A percentile compares a stretch with the other conserved stretches of the same genome.
phyloP scores from a whole-genome alignment of 768 basidiomycete species.

The Fomitopsis pulvina region DNA sequence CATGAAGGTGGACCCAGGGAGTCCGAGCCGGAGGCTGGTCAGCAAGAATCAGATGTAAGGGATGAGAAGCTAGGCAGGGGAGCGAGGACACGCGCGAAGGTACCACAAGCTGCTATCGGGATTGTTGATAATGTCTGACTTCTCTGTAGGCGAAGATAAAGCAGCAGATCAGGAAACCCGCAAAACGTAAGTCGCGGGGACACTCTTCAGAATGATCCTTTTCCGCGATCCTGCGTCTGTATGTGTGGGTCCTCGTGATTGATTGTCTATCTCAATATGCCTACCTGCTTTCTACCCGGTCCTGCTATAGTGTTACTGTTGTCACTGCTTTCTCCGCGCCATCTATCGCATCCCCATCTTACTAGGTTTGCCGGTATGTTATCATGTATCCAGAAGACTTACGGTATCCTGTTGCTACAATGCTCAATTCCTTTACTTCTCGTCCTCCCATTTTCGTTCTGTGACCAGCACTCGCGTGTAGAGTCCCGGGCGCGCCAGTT shows the following conservation, averaged over 20 bases:
- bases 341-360: neutral
- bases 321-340: neutral
- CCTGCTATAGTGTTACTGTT: neutral
- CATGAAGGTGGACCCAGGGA: slow-evolving; percentile 14
- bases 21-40: slow-evolving; percentile 14
- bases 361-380: neutral
- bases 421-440: too few relatives aligned
- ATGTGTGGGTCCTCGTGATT: neutral
- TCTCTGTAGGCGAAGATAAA: slow-evolving; percentile 22
- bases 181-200: slow-evolving; percentile 14
- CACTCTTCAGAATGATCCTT: slow-evolving; percentile 7
- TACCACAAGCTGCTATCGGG: slow-evolving; percentile 4
- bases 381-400: neutral
- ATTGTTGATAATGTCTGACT: neutral
- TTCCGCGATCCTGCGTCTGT: neutral
- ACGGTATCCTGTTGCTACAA: too few relatives aligned
- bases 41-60: slow-evolving; percentile 15
- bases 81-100: slow-evolving; percentile 29
- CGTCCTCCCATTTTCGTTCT: too few relatives aligned
- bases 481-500: too few relatives aligned
- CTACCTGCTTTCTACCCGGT: neutral
- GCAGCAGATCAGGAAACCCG: slow-evolving; percentile 18
- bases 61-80: slow-evolving; percentile 23
- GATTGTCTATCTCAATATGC: neutral
- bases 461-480: too few relatives aligned